These are phyloP conservation scores for Leishmania lainsoni DNA, from an alignment of 208 protist genomes.

Conservation along the genomic window DNA sequence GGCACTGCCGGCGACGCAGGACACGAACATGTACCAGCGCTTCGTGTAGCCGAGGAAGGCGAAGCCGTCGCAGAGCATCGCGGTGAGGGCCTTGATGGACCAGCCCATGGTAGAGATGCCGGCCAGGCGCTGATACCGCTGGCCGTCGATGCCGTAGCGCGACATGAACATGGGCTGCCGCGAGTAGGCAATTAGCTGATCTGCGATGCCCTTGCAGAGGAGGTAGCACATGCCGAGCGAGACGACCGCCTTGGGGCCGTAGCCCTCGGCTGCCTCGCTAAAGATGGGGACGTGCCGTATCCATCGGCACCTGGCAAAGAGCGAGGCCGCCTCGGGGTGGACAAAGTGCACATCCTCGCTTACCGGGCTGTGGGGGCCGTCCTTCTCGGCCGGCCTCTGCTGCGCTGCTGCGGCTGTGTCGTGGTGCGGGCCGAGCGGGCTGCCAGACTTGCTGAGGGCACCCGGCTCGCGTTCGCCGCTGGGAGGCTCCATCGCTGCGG, in stretches of 20 bases:
- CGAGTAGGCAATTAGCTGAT: slow-evolving; percentile 46
- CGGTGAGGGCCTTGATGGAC: slow-evolving; percentile 70
- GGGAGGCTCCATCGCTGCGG: neutral
- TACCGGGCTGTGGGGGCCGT: neutral
- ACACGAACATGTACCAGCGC: slow-evolving; percentile 72
- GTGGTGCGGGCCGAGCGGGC: neutral
- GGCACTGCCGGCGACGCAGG: slow-evolving; percentile 46
- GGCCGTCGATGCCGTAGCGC: slow-evolving; percentile 37
- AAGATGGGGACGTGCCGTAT: slow-evolving; percentile 46
- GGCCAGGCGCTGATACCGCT: slow-evolving; percentile 56
- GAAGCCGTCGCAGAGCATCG: slow-evolving; percentile 68
- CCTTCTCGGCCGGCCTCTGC: neutral
- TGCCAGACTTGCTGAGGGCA: neutral
- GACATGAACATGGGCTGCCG: slow-evolving; percentile 54
- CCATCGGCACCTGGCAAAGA: slow-evolving; percentile 42
- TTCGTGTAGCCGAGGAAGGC: slow-evolving; percentile 74
- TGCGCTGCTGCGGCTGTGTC: neutral
- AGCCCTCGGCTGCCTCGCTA: slow-evolving; percentile 41
- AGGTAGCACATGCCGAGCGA: slow-evolving; percentile 53
- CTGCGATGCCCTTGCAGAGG: slow-evolving; percentile 57
- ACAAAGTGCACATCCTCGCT: slow-evolving; percentile 4
- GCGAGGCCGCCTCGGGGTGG: slow-evolving; percentile 29
- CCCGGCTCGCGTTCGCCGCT: neutral
- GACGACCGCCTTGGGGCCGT: slow-evolving; percentile 38
- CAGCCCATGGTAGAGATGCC: slow-evolving; percentile 56